These are phyloP conservation scores for Gypsophila paniculata DNA, from an alignment of 179 eudicot genomes.

Conservation along the genomic window DNA sequence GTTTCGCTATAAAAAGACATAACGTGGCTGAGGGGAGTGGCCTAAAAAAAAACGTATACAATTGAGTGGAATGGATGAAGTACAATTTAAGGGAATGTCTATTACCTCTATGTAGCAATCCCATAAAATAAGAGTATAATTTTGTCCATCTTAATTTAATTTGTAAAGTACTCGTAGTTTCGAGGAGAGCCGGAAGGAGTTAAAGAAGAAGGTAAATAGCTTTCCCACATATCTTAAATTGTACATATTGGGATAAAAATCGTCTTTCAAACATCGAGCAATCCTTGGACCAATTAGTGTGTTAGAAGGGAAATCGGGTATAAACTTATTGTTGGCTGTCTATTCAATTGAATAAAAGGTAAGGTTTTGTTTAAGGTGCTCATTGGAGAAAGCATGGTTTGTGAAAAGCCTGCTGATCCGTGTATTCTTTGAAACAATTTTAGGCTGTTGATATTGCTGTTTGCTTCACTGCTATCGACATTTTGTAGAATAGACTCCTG, in stretches of 20 bases:
- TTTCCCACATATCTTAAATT: not conserved
- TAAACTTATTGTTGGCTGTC: not conserved
- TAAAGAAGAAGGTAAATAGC: not conserved
- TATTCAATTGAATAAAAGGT: not conserved
- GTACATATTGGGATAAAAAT: not conserved
- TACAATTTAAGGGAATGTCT: not conserved
- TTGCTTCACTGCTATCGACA: not conserved
- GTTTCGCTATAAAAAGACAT: no score
- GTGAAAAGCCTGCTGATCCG: slow-evolving; percentile 29
- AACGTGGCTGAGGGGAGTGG: no score
- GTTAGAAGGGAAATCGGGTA: not conserved
- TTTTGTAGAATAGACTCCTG: no score
- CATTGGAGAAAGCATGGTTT: slow-evolving; percentile 31
- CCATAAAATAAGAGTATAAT: not conserved
- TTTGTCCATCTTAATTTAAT: no score
- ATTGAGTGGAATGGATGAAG: no score
- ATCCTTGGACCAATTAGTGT: not conserved
- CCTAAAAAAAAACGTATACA: no score
- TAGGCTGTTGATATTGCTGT: not conserved
- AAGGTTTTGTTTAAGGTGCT: slow-evolving; percentile 18
- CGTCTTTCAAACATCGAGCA: not conserved
- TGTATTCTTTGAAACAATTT: no score
- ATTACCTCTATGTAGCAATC: not conserved
- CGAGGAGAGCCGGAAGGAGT: no score
- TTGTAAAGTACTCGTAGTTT: no score